phyloP scores from a whole-genome alignment of 305 asterid genomes.

The Fraxinus floribunda region DNA sequence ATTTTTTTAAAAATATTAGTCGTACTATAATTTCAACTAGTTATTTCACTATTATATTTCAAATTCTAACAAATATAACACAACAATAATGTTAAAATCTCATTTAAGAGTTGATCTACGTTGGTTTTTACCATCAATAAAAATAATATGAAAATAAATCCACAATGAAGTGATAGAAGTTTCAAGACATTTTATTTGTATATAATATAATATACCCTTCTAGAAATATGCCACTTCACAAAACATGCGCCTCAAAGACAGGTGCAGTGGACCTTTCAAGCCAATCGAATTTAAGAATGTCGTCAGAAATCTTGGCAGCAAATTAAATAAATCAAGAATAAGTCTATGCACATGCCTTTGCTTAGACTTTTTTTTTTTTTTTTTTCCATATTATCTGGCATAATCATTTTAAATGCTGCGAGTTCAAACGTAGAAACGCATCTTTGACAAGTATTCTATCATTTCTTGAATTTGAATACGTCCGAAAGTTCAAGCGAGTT shows the following conservation, averaged over 20 bases:
- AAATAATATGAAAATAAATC: background rate
- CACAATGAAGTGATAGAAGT: background rate
- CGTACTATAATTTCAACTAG: background rate
- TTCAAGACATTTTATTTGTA: background rate
- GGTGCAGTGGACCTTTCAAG: constrained; percentile 26
- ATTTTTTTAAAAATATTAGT: too few relatives aligned
- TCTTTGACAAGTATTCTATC: background rate
- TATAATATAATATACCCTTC: background rate
- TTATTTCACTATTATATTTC: background rate
- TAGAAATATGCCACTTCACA: constrained; percentile 31
- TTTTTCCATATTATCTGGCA: background rate
- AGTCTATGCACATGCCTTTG: background rate
- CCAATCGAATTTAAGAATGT: constrained; percentile 23
- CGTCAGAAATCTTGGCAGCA: background rate
- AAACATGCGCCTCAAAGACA: constrained; percentile 48
- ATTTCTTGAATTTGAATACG: background rate
- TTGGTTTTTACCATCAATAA: background rate
- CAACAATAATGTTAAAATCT: background rate
- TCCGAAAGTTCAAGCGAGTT: background rate
- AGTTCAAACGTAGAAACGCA: background rate
- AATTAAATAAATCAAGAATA: background rate
- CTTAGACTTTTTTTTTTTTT: background rate
- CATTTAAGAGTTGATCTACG: background rate
- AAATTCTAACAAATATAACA: background rate
- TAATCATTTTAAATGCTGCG: background rate